These are phyloP conservation scores for Papilionanthe hybrid DNA, from an alignment of 116 monocot species.

Conservation along the genomic window DNA sequence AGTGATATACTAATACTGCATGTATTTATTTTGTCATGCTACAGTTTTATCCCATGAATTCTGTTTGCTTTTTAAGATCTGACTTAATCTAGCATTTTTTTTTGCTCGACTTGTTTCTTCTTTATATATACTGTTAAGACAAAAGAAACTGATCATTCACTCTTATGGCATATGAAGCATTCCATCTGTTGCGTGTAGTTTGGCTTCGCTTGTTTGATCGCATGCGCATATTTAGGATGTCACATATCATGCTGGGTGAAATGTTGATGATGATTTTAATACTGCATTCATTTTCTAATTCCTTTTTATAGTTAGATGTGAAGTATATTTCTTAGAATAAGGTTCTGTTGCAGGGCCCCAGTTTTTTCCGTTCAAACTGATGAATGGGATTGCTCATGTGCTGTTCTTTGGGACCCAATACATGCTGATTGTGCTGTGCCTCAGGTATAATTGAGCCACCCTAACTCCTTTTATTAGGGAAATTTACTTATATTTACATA, in stretches of 20 bases:
- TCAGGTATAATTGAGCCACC: constrained; percentile 40
- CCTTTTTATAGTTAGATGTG: background rate
- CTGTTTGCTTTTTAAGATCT: background rate
- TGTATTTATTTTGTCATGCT: background rate
- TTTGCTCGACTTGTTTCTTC: background rate
- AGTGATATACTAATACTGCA: background rate
- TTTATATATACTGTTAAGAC: too few relatives aligned
- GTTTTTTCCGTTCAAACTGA: constrained; percentile 69
- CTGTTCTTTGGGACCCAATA: constrained; percentile 79
- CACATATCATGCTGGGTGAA: background rate
- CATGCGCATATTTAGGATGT: background rate
- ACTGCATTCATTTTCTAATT: background rate
- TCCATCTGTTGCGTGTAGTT: background rate
- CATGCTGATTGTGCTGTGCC: constrained; percentile 98
- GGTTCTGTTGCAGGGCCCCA: constrained; percentile 58
- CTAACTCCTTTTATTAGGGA: too few relatives aligned
- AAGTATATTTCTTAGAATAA: background rate
- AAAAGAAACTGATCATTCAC: background rate
- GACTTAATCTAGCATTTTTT: background rate
- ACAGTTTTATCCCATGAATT: background rate
- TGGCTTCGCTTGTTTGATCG: background rate
- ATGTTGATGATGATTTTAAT: background rate
- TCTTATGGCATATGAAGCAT: background rate
- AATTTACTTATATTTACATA: too few relatives aligned
- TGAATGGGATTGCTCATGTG: constrained; percentile 85